phyloP scores from a whole-genome alignment of 768 basidiomycete genomes.

The Clathrus columnatus region DNA sequence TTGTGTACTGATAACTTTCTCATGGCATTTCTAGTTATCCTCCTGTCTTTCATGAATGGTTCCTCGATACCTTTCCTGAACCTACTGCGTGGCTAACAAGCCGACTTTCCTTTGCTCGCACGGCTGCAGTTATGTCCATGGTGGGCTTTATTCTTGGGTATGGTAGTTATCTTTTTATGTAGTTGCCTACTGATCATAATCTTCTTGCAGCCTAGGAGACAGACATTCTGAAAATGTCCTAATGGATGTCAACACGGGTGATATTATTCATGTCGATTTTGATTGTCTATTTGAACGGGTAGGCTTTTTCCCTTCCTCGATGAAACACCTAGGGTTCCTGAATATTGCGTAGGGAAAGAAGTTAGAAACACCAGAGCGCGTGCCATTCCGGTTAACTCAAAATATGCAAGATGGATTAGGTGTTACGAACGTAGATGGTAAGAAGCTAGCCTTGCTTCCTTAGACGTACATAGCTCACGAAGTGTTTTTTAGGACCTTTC shows the following conservation, averaged over 20 bases:
- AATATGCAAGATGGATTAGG: conserved; percentile 91
- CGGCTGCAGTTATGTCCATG: conserved; percentile 97
- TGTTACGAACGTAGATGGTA: conserved; percentile 87
- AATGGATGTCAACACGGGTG: conserved; percentile 79
- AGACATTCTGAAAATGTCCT: conserved; percentile 95
- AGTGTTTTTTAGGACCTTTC: conserved; percentile 55
- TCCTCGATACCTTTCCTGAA: conserved; percentile 93
- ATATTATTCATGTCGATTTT: conserved; percentile 93
- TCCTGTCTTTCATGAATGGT: conserved; percentile 96
- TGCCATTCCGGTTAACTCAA: conserved; percentile 91
- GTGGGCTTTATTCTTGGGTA: conserved; percentile 95
- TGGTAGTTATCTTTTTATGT: conserved; percentile 20
- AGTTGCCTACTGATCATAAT: not conserved
- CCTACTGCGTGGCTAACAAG: conserved; percentile 90
- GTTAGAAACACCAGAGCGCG: conserved; percentile 81
- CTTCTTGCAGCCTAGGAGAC: conserved; percentile 73
- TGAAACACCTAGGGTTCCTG: not conserved
- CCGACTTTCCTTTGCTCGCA: conserved; percentile 78
- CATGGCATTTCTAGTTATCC: conserved; percentile 42
- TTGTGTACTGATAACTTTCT: not conserved
- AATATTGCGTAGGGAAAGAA: conserved; percentile 51
- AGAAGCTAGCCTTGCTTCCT: conserved; percentile 4
- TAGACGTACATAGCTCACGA: not conserved
- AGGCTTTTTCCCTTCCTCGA: conserved; percentile 8
- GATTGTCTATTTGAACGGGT: conserved; percentile 98